These are phyloP conservation scores for Psilocybe sp. DNA, from an alignment of 768 basidiomycete genomes.

Conservation along the genomic window DNA sequence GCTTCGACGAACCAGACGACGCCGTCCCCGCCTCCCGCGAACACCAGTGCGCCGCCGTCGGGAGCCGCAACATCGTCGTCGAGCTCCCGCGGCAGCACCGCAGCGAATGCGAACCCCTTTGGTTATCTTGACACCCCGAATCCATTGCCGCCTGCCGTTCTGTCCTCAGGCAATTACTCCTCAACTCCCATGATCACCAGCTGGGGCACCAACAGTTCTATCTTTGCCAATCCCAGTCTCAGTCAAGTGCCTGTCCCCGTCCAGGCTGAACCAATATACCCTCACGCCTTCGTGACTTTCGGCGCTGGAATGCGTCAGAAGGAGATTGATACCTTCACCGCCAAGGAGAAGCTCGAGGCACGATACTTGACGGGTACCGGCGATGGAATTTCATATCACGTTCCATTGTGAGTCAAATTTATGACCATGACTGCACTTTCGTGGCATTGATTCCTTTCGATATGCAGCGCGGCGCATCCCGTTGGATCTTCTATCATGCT, in stretches of 20 bases:
- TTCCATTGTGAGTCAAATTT: conserved; percentile 60
- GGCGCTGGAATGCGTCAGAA: conserved; percentile 86
- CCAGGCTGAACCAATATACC: conserved; percentile 57
- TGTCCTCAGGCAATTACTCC: conserved; percentile 28
- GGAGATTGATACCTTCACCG: conserved; percentile 76
- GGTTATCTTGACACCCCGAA: conserved; percentile 49
- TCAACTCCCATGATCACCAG: conserved; percentile 33
- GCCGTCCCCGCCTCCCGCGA: conserved; percentile 21
- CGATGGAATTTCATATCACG: conserved; percentile 70
- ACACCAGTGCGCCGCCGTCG: neutral
- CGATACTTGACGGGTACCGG: conserved; percentile 46
- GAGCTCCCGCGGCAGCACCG: conserved; percentile 5
- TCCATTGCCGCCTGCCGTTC: conserved; percentile 28
- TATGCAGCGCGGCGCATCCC: conserved; percentile 70
- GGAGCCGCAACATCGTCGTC: neutral
- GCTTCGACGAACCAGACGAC: conserved; percentile 26
- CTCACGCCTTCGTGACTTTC: conserved; percentile 80
- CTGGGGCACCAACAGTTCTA: conserved; percentile 25
- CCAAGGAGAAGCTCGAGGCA: conserved; percentile 63
- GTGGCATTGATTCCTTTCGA: conserved; percentile 1
- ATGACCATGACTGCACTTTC: conserved; percentile 1
- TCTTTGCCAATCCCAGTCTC: conserved; percentile 22
- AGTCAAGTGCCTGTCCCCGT: conserved; percentile 36
- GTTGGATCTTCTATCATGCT: conserved; percentile 79
- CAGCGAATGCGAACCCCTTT: conserved; percentile 47